These are phyloP conservation scores for Hypoxylon perforatum DNA, from an alignment of 495 filamentous ascomycete species.

Conservation along the genomic window DNA sequence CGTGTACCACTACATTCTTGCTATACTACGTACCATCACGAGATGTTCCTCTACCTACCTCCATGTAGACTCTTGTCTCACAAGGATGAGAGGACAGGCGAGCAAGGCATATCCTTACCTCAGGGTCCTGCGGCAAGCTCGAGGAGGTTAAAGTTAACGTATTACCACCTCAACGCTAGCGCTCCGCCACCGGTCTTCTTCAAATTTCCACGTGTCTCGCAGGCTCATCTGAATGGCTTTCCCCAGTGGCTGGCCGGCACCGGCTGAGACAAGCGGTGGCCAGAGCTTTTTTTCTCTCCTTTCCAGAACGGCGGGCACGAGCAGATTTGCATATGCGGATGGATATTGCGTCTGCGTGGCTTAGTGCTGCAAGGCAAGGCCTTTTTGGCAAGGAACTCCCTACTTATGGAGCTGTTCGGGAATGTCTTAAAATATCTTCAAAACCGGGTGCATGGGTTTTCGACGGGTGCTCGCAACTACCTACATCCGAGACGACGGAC, in stretches of 20 bases:
- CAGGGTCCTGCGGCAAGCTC: neutral
- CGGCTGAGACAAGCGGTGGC: slow-evolving; percentile 21
- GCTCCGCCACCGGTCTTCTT: neutral
- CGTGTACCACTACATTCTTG: neutral
- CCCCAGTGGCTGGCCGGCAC: too few relatives aligned
- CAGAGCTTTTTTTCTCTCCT: neutral
- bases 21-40: neutral
- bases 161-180: neutral
- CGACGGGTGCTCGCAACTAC: too few relatives aligned
- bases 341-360: neutral
- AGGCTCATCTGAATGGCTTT: neutral
- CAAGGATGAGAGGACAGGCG: neutral
- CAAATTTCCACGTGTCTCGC: slow-evolving; percentile 12
- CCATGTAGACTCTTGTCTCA: slow-evolving; percentile 2
- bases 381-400: too few relatives aligned
- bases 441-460: too few relatives aligned
- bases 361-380: neutral
- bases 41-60: neutral
- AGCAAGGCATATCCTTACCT: slow-evolving; percentile 4
- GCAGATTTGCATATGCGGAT: neutral
- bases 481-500: too few relatives aligned
- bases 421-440: too few relatives aligned
- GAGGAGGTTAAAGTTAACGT: neutral
- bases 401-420: slow-evolving; percentile 4
- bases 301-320: neutral